Conservation (phyloP, 2,329 filamentous ascomycete species). For the Bipolaris cookei region DNA sequence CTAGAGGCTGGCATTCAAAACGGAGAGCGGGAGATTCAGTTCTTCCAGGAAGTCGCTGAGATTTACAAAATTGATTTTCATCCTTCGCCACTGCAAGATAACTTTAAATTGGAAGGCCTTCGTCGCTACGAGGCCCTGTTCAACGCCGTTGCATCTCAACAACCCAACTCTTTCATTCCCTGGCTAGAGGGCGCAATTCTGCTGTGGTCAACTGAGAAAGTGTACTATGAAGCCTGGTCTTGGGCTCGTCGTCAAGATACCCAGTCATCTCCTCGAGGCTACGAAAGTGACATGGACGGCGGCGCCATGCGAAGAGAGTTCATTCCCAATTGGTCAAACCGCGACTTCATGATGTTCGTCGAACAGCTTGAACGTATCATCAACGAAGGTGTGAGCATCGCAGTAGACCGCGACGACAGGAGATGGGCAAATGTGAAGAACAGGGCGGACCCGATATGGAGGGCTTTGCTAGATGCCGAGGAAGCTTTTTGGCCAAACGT, state of each 20-base stretch:
- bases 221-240: conserved; percentile 45
- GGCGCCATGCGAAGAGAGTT: conserved; percentile 69
- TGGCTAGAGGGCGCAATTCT: conserved; percentile 44
- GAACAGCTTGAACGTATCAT: conserved; percentile 61
- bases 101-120: conserved; percentile 35
- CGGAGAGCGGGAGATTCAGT: conserved; percentile 38
- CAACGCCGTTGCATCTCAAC: conserved; percentile 12
- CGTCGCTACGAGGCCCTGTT: conserved; percentile 41
- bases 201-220: conserved; percentile 45
- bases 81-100: conserved; percentile 18
- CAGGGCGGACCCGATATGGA: conserved; percentile 35
- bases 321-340: conserved; percentile 72
- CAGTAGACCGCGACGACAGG: conserved; percentile 26
- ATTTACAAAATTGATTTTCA: conserved; percentile 34
- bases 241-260: conserved; percentile 40
- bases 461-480: conserved; percentile 40
- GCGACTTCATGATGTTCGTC: conserved; percentile 67
- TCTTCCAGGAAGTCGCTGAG: conserved; percentile 43
- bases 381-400: conserved; percentile 52
- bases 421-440: conserved; percentile 29
- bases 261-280: conserved; percentile 25
- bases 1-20: conserved; percentile 42
- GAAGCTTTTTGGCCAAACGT: conserved; percentile 44
- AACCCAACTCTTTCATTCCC: conserved; percentile 28
- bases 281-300: conserved; percentile 64